phyloP scores from a whole-genome alignment of 108 stramenopile species.

The Chaetoceros muelleri region DNA sequence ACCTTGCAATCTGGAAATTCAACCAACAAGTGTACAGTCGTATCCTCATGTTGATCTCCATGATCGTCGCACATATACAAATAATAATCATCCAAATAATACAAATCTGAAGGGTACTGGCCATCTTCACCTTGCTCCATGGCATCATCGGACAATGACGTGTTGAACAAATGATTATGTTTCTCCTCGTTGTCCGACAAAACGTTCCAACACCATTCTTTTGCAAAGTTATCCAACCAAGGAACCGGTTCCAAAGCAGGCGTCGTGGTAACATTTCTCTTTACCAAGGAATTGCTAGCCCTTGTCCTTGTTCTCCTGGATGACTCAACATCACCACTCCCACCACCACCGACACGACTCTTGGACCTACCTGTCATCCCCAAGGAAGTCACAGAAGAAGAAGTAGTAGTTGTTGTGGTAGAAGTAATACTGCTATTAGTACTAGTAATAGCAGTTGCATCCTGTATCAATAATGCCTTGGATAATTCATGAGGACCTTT shows the following conservation, averaged over 20 bases:
- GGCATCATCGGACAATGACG: too few relatives aligned
- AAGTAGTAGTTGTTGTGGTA: too few relatives aligned
- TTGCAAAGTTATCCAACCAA: constrained; percentile 65
- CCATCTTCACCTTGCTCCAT: constrained; percentile 9
- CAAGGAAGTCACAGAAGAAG: too few relatives aligned
- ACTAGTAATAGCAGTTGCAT: constrained; percentile 1
- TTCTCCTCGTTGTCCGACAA: constrained; percentile 25
- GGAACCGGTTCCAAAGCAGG: too few relatives aligned
- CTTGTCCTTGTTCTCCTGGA: too few relatives aligned
- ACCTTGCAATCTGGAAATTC: constrained; percentile 67
- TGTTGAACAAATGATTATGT: too few relatives aligned
- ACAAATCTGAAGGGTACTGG: constrained; percentile 1
- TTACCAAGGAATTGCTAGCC: too few relatives aligned
- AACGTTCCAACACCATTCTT: constrained; percentile 41
- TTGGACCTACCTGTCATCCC: too few relatives aligned
- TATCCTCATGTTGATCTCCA: not conserved
- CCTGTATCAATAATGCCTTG: constrained; percentile 31
- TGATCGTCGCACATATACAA: constrained; percentile 10
- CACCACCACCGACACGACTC: too few relatives aligned
- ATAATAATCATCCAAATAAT: constrained; percentile 12
- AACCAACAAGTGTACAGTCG: constrained; percentile 39
- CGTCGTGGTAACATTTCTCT: too few relatives aligned
- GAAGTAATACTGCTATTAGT: not conserved
- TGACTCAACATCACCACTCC: too few relatives aligned
- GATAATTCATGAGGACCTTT: constrained; percentile 8